Evolutionary conservation across 345 rosid genomes (phyloP).

Genomic region (Hypericum perforatum): DNA sequence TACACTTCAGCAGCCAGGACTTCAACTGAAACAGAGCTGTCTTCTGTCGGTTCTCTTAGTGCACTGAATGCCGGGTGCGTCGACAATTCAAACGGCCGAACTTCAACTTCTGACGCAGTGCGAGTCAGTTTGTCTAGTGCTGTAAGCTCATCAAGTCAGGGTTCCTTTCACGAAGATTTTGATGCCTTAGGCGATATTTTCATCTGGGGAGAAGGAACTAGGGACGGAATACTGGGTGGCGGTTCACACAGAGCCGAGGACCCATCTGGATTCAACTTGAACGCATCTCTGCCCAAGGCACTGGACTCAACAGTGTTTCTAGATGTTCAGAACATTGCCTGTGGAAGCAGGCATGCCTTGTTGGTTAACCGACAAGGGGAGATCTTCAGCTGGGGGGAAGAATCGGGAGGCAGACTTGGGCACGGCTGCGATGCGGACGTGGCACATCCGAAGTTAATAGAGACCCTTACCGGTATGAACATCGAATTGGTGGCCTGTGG

Average conservation of each 20-base stretch:
- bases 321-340: conserved; percentile 62
- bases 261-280: conserved; percentile 26
- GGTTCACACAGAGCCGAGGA: conserved; percentile 25
- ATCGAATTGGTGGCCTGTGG: conserved; percentile 76
- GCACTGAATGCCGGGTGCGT: conserved; percentile 17
- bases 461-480: conserved; percentile 46
- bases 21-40: conserved; percentile 30
- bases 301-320: conserved; percentile 62
- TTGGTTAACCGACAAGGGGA: conserved; percentile 73
- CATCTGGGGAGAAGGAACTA: conserved; percentile 82
- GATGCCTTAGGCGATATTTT: conserved; percentile 83
- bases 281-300: conserved; percentile 62
- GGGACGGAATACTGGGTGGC: conserved; percentile 51
- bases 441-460: conserved; percentile 53
- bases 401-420: conserved; percentile 79
- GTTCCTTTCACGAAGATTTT: conserved; percentile 65
- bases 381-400: conserved; percentile 91
- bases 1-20: conserved; percentile 40
- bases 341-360: conserved; percentile 82
- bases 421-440: conserved; percentile 56
- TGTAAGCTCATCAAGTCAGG: conserved; percentile 80
- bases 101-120: conserved; percentile 45
- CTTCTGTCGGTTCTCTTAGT: conserved; percentile 24
- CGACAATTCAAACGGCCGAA: conserved; percentile 46
- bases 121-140: conserved; percentile 77